Conservation (phyloP, 1,284 basidiomycete species). For the Neolentinus lepideus region DNA sequence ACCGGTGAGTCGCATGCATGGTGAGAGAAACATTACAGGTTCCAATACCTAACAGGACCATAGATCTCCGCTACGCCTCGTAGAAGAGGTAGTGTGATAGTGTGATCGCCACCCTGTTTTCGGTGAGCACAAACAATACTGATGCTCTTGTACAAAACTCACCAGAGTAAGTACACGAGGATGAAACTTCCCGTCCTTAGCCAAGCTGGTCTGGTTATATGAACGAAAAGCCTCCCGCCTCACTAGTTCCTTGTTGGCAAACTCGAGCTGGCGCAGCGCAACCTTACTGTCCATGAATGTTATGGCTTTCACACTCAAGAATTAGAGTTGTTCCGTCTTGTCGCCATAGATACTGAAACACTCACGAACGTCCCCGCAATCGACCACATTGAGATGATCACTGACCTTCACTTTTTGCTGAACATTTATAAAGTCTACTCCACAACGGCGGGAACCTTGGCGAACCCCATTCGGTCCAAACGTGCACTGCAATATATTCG, state of each 20-base stretch:
- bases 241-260: slow-evolving; percentile 21
- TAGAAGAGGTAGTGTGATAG: slow-evolving; percentile 30
- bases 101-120: slow-evolving; percentile 30
- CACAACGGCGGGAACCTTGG: slow-evolving; percentile 23
- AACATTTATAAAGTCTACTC: slow-evolving; percentile 22
- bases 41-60: slow-evolving; percentile 23
- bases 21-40: background rate
- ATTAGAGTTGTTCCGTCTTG: background rate
- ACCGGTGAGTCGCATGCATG: background rate
- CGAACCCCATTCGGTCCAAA: slow-evolving; percentile 30
- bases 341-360: slow-evolving; percentile 4
- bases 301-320: slow-evolving; percentile 18
- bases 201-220: slow-evolving; percentile 18
- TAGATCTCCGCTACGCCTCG: slow-evolving; percentile 27
- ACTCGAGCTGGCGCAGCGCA: slow-evolving; percentile 25
- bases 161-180: slow-evolving; percentile 28
- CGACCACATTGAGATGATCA: slow-evolving; percentile 24
- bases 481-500: slow-evolving; percentile 16
- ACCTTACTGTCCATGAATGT: slow-evolving; percentile 26
- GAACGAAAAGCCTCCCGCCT: slow-evolving; percentile 14
- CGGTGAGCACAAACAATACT: background rate
- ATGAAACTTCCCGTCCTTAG: slow-evolving; percentile 28
- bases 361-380: slow-evolving; percentile 30
- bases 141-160: slow-evolving; percentile 5
- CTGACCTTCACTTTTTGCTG: slow-evolving; percentile 20